phyloP scores from a whole-genome alignment of 371 early-diverging fungal species.

The Apophysomyces trapeziformis region DNA sequence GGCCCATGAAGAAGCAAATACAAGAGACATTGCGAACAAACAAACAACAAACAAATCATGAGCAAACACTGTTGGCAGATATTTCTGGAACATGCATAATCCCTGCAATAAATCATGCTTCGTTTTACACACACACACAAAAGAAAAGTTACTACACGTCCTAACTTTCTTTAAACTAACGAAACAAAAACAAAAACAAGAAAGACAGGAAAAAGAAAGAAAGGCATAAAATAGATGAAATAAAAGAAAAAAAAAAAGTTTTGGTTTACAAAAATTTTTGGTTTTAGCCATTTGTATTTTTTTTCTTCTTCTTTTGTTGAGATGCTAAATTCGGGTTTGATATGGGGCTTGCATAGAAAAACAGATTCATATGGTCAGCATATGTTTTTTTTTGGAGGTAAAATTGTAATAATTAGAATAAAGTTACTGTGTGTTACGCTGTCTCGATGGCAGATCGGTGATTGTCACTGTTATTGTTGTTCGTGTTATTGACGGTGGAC shows the following conservation, averaged over 20 bases:
- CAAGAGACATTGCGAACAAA: not conserved
- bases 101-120: slow-evolving; percentile 8
- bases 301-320: not conserved
- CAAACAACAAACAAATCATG: not conserved
- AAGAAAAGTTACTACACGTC: not conserved
- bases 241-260: not conserved
- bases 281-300: no score
- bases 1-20: no score
- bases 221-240: not conserved
- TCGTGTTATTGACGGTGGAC: not conserved
- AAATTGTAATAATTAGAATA: no score
- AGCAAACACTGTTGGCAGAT: slow-evolving; percentile 3
- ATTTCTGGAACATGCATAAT: slow-evolving; percentile 7
- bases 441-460: slow-evolving; percentile 21
- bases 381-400: not conserved
- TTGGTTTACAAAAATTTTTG: not conserved
- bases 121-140: not conserved
- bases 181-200: not conserved
- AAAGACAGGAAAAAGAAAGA: not conserved
- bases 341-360: not conserved
- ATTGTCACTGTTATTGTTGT: slow-evolving; percentile 7
- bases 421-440: slow-evolving; percentile 13
- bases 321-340: not conserved
- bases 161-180: not conserved
- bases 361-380: not conserved